Evolutionary conservation across 2,329 filamentous ascomycete genomes (phyloP).

Genomic region (Fusarium agapanthi): DNA sequence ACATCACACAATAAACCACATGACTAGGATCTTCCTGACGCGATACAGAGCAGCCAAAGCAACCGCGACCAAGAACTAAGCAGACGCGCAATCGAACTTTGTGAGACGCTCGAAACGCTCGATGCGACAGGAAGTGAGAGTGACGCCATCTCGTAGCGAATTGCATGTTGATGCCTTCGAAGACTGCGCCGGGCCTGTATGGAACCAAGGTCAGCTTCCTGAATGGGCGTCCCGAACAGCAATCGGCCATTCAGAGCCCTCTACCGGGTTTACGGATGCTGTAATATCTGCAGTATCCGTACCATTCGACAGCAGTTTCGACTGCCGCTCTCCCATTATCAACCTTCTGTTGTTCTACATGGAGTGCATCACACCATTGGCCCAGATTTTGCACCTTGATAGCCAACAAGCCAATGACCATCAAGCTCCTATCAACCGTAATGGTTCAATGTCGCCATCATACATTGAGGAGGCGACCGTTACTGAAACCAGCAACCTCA

Average conservation of each 20-base stretch:
- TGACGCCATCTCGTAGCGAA: conserved; percentile 41
- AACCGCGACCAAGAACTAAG: background rate
- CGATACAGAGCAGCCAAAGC: conserved; percentile 1
- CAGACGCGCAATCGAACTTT: conserved; percentile 25
- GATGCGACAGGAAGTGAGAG: conserved; percentile 29
- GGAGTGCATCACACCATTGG: conserved; percentile 33
- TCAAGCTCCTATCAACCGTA: conserved; percentile 21
- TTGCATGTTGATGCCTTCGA: conserved; percentile 29
- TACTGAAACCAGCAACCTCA: conserved; percentile 16
- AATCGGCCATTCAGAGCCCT: conserved; percentile 26
- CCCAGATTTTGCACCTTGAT: conserved; percentile 26
- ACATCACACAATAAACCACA: conserved; percentile 9
- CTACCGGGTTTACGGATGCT: conserved; percentile 23
- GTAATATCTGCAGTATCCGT: conserved; percentile 25
- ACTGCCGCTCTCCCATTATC: conserved; percentile 16
- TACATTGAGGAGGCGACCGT: conserved; percentile 35
- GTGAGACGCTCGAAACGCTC: conserved; percentile 36
- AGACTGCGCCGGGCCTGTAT: conserved; percentile 19
- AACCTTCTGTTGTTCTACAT: conserved; percentile 14
- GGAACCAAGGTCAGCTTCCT: conserved; percentile 21
- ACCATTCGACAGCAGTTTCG: conserved; percentile 6
- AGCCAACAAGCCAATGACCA: conserved; percentile 30
- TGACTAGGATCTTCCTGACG: conserved; percentile 15
- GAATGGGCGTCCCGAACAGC: conserved; percentile 26
- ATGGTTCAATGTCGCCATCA: conserved; percentile 21